Base-by-base conservation (phyloP, 208 protist species). In the Trypanosoma caninum region DNA sequence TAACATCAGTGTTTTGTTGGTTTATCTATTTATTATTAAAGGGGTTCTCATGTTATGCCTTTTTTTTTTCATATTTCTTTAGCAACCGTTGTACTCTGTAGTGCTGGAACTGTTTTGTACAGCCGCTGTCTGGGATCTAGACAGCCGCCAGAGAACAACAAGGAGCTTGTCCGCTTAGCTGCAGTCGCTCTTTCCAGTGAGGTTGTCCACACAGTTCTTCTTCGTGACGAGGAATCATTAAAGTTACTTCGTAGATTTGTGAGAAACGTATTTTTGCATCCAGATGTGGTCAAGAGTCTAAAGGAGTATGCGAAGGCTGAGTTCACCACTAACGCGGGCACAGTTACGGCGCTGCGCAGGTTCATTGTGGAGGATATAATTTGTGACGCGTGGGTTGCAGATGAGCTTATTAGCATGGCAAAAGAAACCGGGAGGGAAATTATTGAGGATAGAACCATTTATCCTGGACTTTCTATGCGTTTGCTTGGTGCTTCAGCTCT, bases 281-380 rank as follows among this genome's bases (percentile, higher is more conserved):
- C 72, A 40, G 56, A 63, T 22, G 73, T 78, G 23, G 54, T 84
- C n/a, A 44, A 64, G 78, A 54, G 66, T 28, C 52, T 94, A 11
- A 94, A 94, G 63, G 37, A 56, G 34, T 82, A 83, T 52, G 78
- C 80, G 11, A 71, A 65, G 8, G 31, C 53, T 23, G 79, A 94
- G 56, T 75, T 90, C 35, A 83, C 80, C 8, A 67, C 62, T 2
- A 78, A 91, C 62, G 76, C 71, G 2, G 53, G 59, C 10, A 84
- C 81, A 22, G 63, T 80, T 3, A 46, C 51, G 2, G 67, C 78
- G 10, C 62, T 94, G 42, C 78, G 79, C 23, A 64, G 76, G 23
- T 94, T 94, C 71, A 57, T 83, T 27, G 80, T 92, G 13, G 55
- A 78, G 7, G 81, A 88, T 23, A 58, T 93, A n/a, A 79, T 93